Evolutionary conservation across 73 alveolate species (phyloP), one percentile per base, ranked within the genome.

Genomic region (Stentor coeruleus): DNA sequence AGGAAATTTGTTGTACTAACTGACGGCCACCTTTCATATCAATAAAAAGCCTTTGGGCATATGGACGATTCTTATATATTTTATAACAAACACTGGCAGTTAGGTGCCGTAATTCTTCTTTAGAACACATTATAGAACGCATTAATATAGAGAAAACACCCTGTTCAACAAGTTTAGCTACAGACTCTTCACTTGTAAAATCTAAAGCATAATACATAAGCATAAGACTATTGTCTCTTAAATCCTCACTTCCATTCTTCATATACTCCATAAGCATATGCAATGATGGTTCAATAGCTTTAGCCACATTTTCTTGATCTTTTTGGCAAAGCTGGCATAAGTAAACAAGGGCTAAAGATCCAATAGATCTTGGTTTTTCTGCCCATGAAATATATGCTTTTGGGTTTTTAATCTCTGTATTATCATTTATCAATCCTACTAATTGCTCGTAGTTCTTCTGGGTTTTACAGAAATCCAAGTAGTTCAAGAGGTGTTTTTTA

Each of bases 171-270:
- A 66, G 39, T 26, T 20, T 66, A 1, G 79, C 14, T 11, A 66
- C 37, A 0, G 79, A 20, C 42, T 66, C 39, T 66, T 66, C 79
- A 20, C 40, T 20, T 20, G 79, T 40, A 11, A 26, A 20, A 33
- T 66, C 79, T 26, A 66, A 26, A 66, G 37, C n/a, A 2, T 66
- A 66, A 66, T 28, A 66, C 11, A 66, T 20, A 20, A 66, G 79
- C 79, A 66, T 20, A 20, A 66, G 39, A 20, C 40, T 20, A 33
- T 66, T 66, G n/a, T 66, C 79, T 66, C 79, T 66, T 20, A 66
- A 31, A 40, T 66, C 79, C 20, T 66, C 41, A 66, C 49, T 26
- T 26, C 79, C 79, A 20, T 11, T 66, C 39, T 66, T 66, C 15
- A 66, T 66, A 40, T 31, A 11, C 0, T 37, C 39, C 79, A 66